Base-by-base conservation (phyloP, 2,329 filamentous ascomycete genomes). In the Nemania bipapillata region DNA sequence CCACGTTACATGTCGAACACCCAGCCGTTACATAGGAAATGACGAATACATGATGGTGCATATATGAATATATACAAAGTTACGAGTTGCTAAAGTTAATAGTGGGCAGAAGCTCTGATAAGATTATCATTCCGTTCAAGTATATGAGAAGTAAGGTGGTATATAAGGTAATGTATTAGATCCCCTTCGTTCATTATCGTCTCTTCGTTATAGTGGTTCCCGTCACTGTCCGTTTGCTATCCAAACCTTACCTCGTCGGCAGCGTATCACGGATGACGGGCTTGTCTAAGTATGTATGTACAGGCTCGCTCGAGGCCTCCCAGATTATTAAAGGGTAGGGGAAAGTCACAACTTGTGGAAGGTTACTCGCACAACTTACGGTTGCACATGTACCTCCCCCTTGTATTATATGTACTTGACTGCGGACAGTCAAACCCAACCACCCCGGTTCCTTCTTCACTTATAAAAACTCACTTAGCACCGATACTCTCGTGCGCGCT, bases 401-500 rank as follows among this genome's bases (percentile, higher is more conserved):
- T 54, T 32, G n/a, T 26, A 20, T 7, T 55, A 9, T 15, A 20
- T 9, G n/a, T 50, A 26, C 40, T 45, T n/a, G 20, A 50, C 56
- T 55, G 52, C 12, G 15, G 47, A 28, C 54, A n/a, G 17, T 42
- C 40, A 17, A 45, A 26, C 17, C 42, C 4, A 42, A 28, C 15
- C 4, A n/a, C 20, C 30, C 9, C 30, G 30, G 30, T 32, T 17
- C n/a, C 7, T 5, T 50, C 53, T 42, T 42, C 50, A 20, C 50
- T 60, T 28, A 70, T 68, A 89, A 70, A 67, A 86, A 88, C 65
- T 88, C 85, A 72, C 82, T 85, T 71, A 91, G 74, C 17, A 90
- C 87, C 68, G 85, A 82, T 22, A 90, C 85, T 70, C 89, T 82
- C 5, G 88, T 89, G 70, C 83, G 81, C 3, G 88, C 87, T 17